Conservation (phyloP, 352 stramenopile genomes). For the Globisporangium lucens region DNA sequence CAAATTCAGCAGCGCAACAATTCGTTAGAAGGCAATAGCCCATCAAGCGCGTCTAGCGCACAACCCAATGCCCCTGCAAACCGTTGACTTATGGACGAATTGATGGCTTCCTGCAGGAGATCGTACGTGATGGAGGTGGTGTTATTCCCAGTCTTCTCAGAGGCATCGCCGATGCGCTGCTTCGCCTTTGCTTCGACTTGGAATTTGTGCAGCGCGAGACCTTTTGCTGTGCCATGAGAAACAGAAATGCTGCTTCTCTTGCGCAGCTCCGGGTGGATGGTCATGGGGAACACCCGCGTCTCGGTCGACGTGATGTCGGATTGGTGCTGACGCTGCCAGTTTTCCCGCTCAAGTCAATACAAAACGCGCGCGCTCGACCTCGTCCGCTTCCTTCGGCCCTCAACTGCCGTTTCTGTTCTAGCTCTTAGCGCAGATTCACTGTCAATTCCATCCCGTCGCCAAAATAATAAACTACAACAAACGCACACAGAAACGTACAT, state of each 20-base stretch:
- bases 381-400: background rate
- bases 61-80: background rate
- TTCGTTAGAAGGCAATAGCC: background rate
- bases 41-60: background rate
- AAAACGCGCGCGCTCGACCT: background rate
- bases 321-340: background rate
- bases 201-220: slow-evolving; percentile 25
- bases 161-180: background rate
- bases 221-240: slow-evolving; percentile 4
- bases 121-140: slow-evolving; percentile 13
- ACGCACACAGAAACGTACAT: background rate
- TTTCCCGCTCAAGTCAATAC: background rate
- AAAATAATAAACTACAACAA: background rate
- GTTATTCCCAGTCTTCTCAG: too few species aligned
- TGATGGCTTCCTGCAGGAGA: slow-evolving; percentile 32
- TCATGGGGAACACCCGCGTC: background rate
- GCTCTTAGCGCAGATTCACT: background rate
- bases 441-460: background rate
- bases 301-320: background rate
- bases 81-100: slow-evolving; percentile 20
- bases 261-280: background rate
- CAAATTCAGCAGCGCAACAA: background rate
- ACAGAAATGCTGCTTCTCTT: background rate
- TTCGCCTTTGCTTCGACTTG: slow-evolving; percentile 9
- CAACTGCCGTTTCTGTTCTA: background rate